These are phyloP conservation scores for Cryptosporidium andersoni DNA, from an alignment of 169 alveolate genomes.

Conservation along the genomic window DNA sequence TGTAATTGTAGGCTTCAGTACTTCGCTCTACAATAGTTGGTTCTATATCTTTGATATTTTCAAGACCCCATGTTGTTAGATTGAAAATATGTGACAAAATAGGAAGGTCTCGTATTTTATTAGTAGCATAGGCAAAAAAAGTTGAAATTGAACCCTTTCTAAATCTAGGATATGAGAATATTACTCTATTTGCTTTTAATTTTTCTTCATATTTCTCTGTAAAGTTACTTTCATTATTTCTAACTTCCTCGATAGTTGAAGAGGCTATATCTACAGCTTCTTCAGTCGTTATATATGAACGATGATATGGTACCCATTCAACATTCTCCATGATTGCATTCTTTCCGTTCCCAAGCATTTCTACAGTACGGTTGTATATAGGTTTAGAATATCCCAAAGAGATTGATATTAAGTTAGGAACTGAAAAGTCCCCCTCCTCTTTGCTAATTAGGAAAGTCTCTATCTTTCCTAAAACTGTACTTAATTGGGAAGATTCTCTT, in stretches of 20 bases:
- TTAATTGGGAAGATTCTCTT: constrained; percentile 13
- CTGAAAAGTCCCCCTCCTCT: constrained; percentile 20
- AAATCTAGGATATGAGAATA: constrained; percentile 48
- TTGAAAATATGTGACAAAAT: constrained; percentile 7
- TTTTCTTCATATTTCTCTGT: constrained; percentile 44
- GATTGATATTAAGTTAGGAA: constrained; percentile 29
- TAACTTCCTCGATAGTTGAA: constrained; percentile 48
- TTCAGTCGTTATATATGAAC: constrained; percentile 46
- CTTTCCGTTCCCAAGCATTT: constrained; percentile 33
- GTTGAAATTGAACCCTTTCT: constrained; percentile 25
- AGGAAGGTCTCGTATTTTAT: neutral
- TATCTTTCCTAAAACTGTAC: constrained; percentile 25
- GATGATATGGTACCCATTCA: constrained; percentile 41
- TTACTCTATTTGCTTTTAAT: constrained; percentile 28
- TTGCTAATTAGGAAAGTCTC: constrained; percentile 36
- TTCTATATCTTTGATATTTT: neutral
- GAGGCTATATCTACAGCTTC: constrained; percentile 69
- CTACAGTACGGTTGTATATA: constrained; percentile 20
- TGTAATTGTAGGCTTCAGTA: constrained; percentile 1
- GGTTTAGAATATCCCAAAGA: constrained; percentile 50
- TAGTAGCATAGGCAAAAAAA: constrained; percentile 7
- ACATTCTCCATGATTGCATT: constrained; percentile 43
- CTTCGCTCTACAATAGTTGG: neutral
- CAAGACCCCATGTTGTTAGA: neutral
- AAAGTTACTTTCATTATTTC: constrained; percentile 36